phyloP scores from a whole-genome alignment of 2,329 filamentous ascomycete genomes.

The Paraphoma sp. region DNA sequence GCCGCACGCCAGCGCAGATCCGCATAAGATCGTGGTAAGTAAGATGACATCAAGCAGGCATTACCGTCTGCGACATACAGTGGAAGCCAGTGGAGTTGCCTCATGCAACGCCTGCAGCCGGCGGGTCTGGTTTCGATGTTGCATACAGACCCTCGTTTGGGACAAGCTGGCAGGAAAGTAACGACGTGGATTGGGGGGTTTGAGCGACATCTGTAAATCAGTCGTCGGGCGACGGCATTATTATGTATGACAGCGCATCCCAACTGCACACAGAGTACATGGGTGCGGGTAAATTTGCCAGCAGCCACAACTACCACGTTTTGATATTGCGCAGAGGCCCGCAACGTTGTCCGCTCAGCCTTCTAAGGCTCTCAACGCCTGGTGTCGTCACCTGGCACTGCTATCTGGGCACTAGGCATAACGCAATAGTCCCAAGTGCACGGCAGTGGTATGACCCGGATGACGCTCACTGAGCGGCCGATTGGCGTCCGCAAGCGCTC shows the following conservation, averaged over 20 bases:
- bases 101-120: conserved; percentile 10
- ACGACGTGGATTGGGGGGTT: conserved; percentile 25
- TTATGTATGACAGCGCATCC: conserved; percentile 33
- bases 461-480: conserved; percentile 25
- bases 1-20: conserved; percentile 29
- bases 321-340: not conserved
- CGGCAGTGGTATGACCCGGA: conserved; percentile 34
- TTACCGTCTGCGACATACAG: not conserved
- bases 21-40: conserved; percentile 29
- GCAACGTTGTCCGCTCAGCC: not conserved
- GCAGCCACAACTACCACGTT: conserved; percentile 13
- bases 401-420: conserved; percentile 16
- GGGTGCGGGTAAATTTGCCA: conserved; percentile 2
- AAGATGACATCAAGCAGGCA: conserved; percentile 2
- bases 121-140: not conserved
- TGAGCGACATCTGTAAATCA: conserved; percentile 12
- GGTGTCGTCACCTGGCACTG: conserved; percentile 31
- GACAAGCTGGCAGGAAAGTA: not conserved
- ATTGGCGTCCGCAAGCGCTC: conserved; percentile 41
- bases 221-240: conserved; percentile 25
- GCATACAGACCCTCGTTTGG: not conserved
- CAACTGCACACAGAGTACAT: not conserved
- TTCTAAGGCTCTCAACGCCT: conserved; percentile 2
- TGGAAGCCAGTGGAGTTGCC: conserved; percentile 11
- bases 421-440: conserved; percentile 30